Conservation (phyloP, 306 rosid genomes). For the Rosa lucieae region DNA sequence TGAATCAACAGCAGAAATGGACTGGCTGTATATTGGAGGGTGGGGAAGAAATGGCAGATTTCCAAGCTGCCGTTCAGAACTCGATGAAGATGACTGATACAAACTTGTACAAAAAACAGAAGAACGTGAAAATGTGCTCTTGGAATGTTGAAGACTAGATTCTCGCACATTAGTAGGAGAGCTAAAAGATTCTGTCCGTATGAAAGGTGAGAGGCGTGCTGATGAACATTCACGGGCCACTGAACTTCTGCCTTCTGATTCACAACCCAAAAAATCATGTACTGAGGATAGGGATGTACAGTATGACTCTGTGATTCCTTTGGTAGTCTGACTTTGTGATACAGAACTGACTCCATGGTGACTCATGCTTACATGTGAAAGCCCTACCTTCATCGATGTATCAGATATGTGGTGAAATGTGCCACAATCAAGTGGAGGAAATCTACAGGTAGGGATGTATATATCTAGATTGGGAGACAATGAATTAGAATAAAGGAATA, state of each 20-base stretch:
- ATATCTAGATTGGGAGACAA: conserved; percentile 9
- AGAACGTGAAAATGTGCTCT: conserved; percentile 36
- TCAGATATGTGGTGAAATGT: background rate
- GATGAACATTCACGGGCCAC: conserved; percentile 26
- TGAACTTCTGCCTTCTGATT: conserved; percentile 31
- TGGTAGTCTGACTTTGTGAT: conserved; percentile 21
- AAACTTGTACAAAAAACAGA: conserved; percentile 48
- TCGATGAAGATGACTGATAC: conserved; percentile 42
- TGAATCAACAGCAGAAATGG: conserved; percentile 29
- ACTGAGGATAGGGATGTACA: conserved; percentile 18
- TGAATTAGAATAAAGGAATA: conserved; percentile 6
- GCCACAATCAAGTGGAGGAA: background rate
- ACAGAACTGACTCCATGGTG: conserved; percentile 20
- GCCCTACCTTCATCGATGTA: conserved; percentile 23
- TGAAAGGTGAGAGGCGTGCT: conserved; percentile 34
- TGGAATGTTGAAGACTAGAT: conserved; percentile 19
- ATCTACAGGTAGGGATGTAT: background rate
- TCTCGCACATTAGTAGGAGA: conserved; percentile 17
- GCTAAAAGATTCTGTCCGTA: conserved; percentile 18
- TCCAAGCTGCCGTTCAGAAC: conserved; percentile 43
- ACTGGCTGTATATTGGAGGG: conserved; percentile 34
- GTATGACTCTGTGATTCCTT: conserved; percentile 25
- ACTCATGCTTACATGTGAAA: conserved; percentile 28
- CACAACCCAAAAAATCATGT: conserved; percentile 28
- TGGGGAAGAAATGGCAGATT: conserved; percentile 45